phyloP scores from a whole-genome alignment of 108 stramenopile species.

The Chaetoceros tenuissimus region DNA sequence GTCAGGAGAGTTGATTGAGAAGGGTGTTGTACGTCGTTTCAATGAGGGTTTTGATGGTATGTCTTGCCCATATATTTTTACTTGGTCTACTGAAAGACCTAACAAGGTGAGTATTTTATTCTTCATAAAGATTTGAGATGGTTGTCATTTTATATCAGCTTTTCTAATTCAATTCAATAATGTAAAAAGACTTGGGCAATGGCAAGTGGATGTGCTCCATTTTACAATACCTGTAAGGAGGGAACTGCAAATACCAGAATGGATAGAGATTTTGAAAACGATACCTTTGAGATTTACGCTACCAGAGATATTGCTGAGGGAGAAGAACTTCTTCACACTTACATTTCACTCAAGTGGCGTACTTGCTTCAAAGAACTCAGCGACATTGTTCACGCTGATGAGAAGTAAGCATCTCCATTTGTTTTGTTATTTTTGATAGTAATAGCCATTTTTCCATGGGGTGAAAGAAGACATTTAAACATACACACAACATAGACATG shows the following conservation, averaged over 20 bases:
- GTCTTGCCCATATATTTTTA: constrained; percentile 65
- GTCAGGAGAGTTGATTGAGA: constrained; percentile 62
- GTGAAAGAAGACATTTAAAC: too few relatives aligned
- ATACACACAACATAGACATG: too few relatives aligned
- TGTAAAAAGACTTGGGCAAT: constrained; percentile 47
- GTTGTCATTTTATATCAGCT: too few relatives aligned
- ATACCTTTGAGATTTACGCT: constrained; percentile 58
- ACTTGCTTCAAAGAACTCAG: constrained; percentile 56
- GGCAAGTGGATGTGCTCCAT: constrained; percentile 62
- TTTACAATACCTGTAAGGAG: constrained; percentile 60
- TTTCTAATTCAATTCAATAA: too few relatives aligned
- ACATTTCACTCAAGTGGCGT: constrained; percentile 63
- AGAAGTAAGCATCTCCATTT: too few relatives aligned
- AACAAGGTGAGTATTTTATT: constrained; percentile 29
- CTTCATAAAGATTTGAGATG: not conserved
- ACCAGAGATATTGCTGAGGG: constrained; percentile 50
- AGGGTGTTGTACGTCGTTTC: constrained; percentile 66
- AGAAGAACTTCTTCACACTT: constrained; percentile 67
- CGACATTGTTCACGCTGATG: constrained; percentile 50
- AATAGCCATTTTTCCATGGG: too few relatives aligned
- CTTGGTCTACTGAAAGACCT: constrained; percentile 59
- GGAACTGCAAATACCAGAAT: constrained; percentile 62
- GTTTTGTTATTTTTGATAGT: too few relatives aligned
- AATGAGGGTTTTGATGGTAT: constrained; percentile 70
- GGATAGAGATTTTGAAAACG: constrained; percentile 62